Evolutionary conservation across 768 basidiomycete genomes (phyloP).

Genomic region (Tylopilus rubrobrunneus): DNA sequence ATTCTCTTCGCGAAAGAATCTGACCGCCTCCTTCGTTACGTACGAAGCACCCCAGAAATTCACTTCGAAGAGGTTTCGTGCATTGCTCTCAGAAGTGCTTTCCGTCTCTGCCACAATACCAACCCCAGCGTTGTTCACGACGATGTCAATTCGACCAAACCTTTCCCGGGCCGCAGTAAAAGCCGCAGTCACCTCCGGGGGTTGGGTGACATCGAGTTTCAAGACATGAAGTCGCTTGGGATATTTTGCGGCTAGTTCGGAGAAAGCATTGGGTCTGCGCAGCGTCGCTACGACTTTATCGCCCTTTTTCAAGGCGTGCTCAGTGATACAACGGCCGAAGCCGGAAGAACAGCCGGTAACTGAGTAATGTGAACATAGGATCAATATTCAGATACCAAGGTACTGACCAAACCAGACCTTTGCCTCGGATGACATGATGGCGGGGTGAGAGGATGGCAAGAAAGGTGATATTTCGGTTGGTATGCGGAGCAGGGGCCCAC

Average conservation of each 20-base stretch:
- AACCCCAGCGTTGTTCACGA: slow-evolving; percentile 5
- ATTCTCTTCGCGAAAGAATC: slow-evolving; percentile 23
- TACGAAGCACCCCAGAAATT: slow-evolving; percentile 44
- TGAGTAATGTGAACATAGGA: slow-evolving; percentile 7
- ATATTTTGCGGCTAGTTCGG: slow-evolving; percentile 24
- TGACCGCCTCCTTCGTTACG: slow-evolving; percentile 33
- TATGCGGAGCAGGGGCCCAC: neutral
- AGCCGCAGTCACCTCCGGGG: neutral
- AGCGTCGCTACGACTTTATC: slow-evolving; percentile 43
- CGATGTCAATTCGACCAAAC: slow-evolving; percentile 28
- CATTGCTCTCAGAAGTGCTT: slow-evolving; percentile 30
- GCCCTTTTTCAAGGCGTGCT: slow-evolving; percentile 32
- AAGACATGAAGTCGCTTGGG: slow-evolving; percentile 33
- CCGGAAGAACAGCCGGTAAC: slow-evolving; percentile 42
- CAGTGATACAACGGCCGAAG: slow-evolving; percentile 33
- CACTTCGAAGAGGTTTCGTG: slow-evolving; percentile 37
- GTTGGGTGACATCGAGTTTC: slow-evolving; percentile 37
- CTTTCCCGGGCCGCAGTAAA: neutral
- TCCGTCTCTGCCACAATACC: slow-evolving; percentile 18
- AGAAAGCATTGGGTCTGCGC: slow-evolving; percentile 34
- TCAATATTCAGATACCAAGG: neutral
- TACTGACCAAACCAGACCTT: slow-evolving; percentile 25
- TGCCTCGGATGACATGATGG: neutral
- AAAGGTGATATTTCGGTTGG: neutral
- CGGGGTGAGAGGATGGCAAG: neutral